A percentile compares a stretch with the other conserved stretches of the same genome.
phyloP scores from a whole-genome alignment of 2,329 filamentous ascomycete genomes.

The Aspergillus ruber region DNA sequence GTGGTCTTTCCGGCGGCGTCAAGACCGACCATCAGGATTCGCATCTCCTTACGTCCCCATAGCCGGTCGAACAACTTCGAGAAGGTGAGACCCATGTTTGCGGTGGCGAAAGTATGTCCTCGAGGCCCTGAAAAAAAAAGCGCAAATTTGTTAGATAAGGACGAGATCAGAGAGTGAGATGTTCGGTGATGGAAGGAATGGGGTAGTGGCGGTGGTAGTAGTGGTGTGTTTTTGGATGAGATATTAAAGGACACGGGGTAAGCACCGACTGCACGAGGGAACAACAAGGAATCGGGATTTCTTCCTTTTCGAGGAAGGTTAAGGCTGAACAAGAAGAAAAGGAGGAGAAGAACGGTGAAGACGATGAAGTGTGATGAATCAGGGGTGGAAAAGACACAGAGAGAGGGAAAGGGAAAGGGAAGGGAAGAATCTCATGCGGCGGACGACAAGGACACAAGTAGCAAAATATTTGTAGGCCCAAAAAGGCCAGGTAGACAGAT shows the following conservation, averaged over 20 bases:
- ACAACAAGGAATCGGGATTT: too few species aligned
- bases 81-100: constrained; percentile 93
- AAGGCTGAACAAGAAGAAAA: not conserved
- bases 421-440: constrained; percentile 2
- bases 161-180: not conserved
- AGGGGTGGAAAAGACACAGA: constrained; percentile 7
- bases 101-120: constrained; percentile 27
- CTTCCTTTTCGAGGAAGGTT: not conserved
- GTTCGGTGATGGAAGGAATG: constrained; percentile 7
- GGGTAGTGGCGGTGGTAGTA: not conserved
- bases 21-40: constrained; percentile 99
- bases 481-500: constrained; percentile 2
- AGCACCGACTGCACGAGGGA: not conserved
- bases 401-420: constrained; percentile 1
- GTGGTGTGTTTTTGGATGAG: too few species aligned
- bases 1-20: constrained; percentile 99
- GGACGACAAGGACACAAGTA: not conserved
- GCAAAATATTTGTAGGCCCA: constrained; percentile 4
- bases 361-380: constrained; percentile 7
- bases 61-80: constrained; percentile 94
- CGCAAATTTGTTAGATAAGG: constrained; percentile 12
- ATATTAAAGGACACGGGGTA: not conserved
- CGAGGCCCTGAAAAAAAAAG: constrained; percentile 10
- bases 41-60: constrained; percentile 99
- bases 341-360: constrained; percentile 10